Evolutionary conservation across 2,329 filamentous ascomycete species (phyloP).

Genomic region (Pseudogymnoascus sp.): DNA sequence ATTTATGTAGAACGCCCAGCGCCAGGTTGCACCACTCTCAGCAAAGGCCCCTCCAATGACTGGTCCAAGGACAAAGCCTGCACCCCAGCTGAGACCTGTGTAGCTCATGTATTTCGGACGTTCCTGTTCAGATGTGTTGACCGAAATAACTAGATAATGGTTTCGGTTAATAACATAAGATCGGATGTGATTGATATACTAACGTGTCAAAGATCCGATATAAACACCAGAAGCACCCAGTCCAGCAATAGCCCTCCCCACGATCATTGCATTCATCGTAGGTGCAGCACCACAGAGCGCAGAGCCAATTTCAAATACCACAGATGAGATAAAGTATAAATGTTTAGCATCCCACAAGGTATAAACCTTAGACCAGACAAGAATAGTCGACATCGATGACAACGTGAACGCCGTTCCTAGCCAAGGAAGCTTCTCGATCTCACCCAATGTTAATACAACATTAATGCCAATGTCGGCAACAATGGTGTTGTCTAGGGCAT

Average conservation of each 20-base stretch:
- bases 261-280: neutral
- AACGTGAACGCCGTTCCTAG: slow-evolving; percentile 26
- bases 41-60: slow-evolving; percentile 25
- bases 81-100: neutral
- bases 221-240: neutral
- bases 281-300: neutral
- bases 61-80: neutral
- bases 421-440: slow-evolving; percentile 24
- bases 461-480: slow-evolving; percentile 24
- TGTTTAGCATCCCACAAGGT: neutral
- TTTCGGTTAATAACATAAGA: neutral
- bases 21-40: slow-evolving; percentile 29
- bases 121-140: neutral
- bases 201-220: neutral
- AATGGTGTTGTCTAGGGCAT: slow-evolving; percentile 13
- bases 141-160: neutral
- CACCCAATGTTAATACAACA: slow-evolving; percentile 21
- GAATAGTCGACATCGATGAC: slow-evolving; percentile 15
- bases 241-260: slow-evolving; percentile 2
- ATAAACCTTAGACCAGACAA: neutral
- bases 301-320: slow-evolving; percentile 8
- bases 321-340: neutral
- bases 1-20: slow-evolving; percentile 29
- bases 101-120: neutral
- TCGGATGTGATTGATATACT: too few relatives aligned